Conservation (phyloP, 1,284 basidiomycete species). For the Boletus smithii region DNA sequence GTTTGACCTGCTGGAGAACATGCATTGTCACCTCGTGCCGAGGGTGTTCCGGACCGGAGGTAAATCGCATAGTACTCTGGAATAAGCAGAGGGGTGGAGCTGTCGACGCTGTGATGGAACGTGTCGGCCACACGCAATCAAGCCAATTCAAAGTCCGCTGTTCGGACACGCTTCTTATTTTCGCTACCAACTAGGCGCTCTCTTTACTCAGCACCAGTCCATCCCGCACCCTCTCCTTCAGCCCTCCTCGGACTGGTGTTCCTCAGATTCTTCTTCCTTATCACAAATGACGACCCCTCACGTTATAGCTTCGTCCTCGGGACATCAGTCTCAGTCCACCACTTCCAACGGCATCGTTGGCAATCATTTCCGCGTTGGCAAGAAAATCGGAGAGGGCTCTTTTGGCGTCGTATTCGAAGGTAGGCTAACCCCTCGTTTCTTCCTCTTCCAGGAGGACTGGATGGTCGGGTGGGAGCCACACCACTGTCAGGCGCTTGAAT, state of each 20-base stretch:
- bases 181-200: constrained; percentile 25
- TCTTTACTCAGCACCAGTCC: constrained; percentile 24
- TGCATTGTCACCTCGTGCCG: constrained; percentile 8
- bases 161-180: constrained; percentile 27
- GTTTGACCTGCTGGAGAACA: constrained; percentile 11
- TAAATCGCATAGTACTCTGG: background rate
- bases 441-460: constrained; percentile 2
- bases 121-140: constrained; percentile 27
- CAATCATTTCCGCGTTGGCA: constrained; percentile 73
- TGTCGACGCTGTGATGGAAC: constrained; percentile 20
- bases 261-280: constrained; percentile 6
- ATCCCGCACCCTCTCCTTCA: constrained; percentile 27
- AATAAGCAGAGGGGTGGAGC: no score
- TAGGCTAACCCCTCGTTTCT: constrained; percentile 28
- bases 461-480: constrained; percentile 6
- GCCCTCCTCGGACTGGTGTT: constrained; percentile 31
- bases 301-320: constrained; percentile 70
- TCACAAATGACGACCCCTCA: constrained; percentile 66
- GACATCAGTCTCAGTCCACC: constrained; percentile 55
- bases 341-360: constrained; percentile 71
- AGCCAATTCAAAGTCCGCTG: constrained; percentile 36
- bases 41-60: background rate
- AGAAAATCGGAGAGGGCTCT: constrained; percentile 85
- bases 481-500: constrained; percentile 18
- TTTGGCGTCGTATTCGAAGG: constrained; percentile 84